phyloP scores from a whole-genome alignment of 1,284 basidiomycete species.

The Cryptococcus sp. region DNA sequence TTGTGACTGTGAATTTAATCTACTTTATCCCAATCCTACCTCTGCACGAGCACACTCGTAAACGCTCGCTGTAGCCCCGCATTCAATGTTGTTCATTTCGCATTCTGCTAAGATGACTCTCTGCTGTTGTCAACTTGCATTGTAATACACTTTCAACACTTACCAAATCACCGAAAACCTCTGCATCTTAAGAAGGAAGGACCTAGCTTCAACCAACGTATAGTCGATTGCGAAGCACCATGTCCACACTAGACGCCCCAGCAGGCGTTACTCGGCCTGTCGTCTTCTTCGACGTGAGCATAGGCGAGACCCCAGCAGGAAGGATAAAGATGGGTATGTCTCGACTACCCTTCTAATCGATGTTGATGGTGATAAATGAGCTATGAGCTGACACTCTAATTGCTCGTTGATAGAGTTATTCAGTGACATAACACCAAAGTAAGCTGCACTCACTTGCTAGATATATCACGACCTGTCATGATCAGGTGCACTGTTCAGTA shows the following conservation, averaged over 20 bases:
- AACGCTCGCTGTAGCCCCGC: not conserved
- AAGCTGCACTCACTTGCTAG: constrained; percentile 1
- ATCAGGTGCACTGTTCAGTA: not conserved
- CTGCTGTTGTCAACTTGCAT: too few relatives aligned
- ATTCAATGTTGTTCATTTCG: too few relatives aligned
- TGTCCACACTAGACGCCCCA: constrained; percentile 42
- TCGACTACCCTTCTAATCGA: not conserved
- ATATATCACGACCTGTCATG: not conserved
- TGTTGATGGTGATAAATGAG: not conserved
- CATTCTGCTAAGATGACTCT: too few relatives aligned
- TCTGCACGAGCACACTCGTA: not conserved
- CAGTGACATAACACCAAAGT: constrained; percentile 51
- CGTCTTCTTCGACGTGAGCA: constrained; percentile 95
- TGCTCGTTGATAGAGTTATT: constrained; percentile 38
- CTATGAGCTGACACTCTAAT: not conserved
- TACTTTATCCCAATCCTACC: not conserved
- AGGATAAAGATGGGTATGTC: constrained; percentile 80
- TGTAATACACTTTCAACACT: not conserved
- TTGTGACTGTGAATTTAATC: not conserved
- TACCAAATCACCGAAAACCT: too few relatives aligned
- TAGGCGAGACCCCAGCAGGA: constrained; percentile 92
- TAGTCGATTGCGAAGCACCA: too few relatives aligned
- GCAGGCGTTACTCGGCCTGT: constrained; percentile 64
- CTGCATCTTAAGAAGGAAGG: too few relatives aligned
- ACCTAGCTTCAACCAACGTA: too few relatives aligned